Percentiles rank a stretch among this genome's conserved stretches.
Evolutionary conservation across 176 grass and related monocot genomes (phyloP).

Genomic region (Olyra latifolia): DNA sequence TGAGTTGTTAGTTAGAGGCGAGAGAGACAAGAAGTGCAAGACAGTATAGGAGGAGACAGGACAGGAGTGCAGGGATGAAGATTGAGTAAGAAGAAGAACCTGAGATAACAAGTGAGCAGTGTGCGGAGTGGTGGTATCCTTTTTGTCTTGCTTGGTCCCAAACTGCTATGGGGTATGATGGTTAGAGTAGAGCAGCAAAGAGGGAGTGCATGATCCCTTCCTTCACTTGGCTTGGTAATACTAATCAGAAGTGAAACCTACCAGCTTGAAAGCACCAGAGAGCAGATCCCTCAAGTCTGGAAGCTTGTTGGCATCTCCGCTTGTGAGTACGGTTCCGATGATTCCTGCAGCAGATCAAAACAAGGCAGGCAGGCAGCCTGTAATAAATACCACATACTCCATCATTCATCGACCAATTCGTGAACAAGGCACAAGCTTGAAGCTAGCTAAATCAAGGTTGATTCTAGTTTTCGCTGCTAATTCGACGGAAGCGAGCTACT

Average conservation of each 20-base stretch:
- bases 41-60: neutral
- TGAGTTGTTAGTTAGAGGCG: neutral
- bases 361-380: neutral
- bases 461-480: too few relatives aligned
- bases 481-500: too few relatives aligned
- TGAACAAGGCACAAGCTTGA: neutral
- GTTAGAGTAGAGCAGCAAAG: neutral
- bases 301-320: conserved; percentile 34
- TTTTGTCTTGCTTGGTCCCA: conserved; percentile 43
- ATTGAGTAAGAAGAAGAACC: neutral
- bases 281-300: conserved; percentile 34
- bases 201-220: neutral
- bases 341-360: conserved; percentile 36
- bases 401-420: neutral
- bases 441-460: too few relatives aligned
- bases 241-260: neutral
- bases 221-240: too few relatives aligned
- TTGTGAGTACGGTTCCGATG: conserved; percentile 37
- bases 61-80: neutral
- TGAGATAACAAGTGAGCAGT: conserved; percentile 43
- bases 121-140: conserved; percentile 38
- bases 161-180: conserved; percentile 25
- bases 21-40: neutral
- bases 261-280: conserved; percentile 48
- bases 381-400: neutral